Base-by-base conservation (phyloP, 768 basidiomycete species). In the Pilatotrama ljubarskyi region DNA sequence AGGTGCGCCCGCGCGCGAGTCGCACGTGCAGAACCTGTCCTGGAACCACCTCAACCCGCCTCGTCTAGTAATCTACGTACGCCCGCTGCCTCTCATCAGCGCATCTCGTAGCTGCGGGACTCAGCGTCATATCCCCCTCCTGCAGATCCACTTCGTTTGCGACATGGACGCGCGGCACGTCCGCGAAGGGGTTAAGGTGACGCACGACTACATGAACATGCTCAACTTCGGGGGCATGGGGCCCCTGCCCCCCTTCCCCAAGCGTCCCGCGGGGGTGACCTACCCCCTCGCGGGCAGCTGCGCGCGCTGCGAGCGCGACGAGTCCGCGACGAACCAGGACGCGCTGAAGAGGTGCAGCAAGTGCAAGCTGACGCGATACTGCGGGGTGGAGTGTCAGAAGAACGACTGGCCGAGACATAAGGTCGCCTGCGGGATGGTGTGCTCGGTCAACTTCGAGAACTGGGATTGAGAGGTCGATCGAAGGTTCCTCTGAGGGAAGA, bases 111-210 rank as follows among this genome's bases (percentile, higher is more conserved):
- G n/a, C n/a, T n/a, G n/a, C n/a, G n/a, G n/a, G n/a, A n/a, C n/a
- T n/a, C n/a, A n/a, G n/a, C n/a, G n/a, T n/a, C n/a, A n/a, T n/a
- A n/a, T n/a, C n/a, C 35, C 3, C 11, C n/a, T 3, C 50, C n/a
- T n/a, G n/a, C 29, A 60, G 59, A 48, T 53, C 29, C 59, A 61
- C 48, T 61, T 46, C 40, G 59, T 61, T 4, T 61, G 59, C 41
- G 53, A 49, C 40, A 61, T 55, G 47, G 59, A 61, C 38, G 32
- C 38, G 35, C 8, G 13, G 40, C 59, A 61, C 47, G 59, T 61
- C 29, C 46, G 29, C 5, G 2, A 41, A 24, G 52, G 47, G n/a
- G 40, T 61, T 15, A 24, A 26, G 20, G 29, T 15, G 15, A 41
- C 13, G 3, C 59, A 50, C 59, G 24, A 49, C 47, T 20, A 10